Evolutionary conservation across 2,329 filamentous ascomycete genomes (phyloP), one percentile per base, ranked within the genome.

Genomic region (Pseudocercospora cruenta): DNA sequence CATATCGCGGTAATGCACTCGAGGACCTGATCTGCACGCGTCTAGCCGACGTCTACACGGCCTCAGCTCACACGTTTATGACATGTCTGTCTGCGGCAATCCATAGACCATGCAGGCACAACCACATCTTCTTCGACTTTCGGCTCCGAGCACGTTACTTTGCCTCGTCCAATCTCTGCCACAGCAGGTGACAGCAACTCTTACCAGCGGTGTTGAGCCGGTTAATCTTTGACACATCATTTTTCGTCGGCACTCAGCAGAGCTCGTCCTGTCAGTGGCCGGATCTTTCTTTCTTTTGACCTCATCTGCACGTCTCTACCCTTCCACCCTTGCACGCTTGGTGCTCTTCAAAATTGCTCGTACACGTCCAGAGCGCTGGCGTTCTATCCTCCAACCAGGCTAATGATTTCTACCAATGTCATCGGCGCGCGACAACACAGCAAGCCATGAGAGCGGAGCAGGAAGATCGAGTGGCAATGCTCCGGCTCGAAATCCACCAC

Each of bases 401-500:
- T 58, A 21, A 67, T 67, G 65, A 26, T 26, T 60, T 22, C 60
- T 58, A 2, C 64, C 60, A 28, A 69, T 69, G 67, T 51, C 60
- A 28, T 63, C 62, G 31, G 22, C 60, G 31, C 67, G 63, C 45
- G 67, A 67, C 53, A 62, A 61, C 28, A 63, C 67, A 58, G 54
- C 62, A 55, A 60, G 58, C 53, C 51, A 62, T 64, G 65, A 67
- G 28, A 64, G 53, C 60, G 60, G 57, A 24, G 22, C 49, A 28
- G 61, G 36, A n/a, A 21, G 36, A 9, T 64, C 64, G 28, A 61
- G 49, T 43, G 62, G 62, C 26, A 58, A 58, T 58, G 55, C 55
- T 43, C 45, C 64, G 6, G 31, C 47, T 16, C 68, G 64, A 21
- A 72, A 71, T 19, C 65, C 72, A 58, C 75, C 73, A 24, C 65